Conservation (phyloP, 2,329 filamentous ascomycete genomes). For the Sarocladium oryzae region DNA sequence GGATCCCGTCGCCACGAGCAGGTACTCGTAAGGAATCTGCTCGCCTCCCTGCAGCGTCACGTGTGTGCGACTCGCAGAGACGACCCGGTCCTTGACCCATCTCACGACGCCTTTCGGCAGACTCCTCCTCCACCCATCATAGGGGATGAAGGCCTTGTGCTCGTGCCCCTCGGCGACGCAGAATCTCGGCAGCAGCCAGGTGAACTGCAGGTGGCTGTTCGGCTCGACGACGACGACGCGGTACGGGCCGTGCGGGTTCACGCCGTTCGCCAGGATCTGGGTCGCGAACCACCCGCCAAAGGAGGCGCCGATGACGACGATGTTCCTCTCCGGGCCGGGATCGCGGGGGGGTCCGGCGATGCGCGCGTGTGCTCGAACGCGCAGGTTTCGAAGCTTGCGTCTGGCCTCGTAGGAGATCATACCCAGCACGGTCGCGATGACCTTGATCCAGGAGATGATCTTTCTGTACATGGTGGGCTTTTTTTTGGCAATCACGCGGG, state of each 20-base stretch:
- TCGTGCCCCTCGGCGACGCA: constrained; percentile 49
- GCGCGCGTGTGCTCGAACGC: constrained; percentile 13
- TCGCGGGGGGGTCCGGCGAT: constrained; percentile 14
- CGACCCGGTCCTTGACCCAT: constrained; percentile 39
- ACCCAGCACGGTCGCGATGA: constrained; percentile 21
- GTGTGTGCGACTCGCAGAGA: constrained; percentile 25
- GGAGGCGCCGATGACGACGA: constrained; percentile 51
- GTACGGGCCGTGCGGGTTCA: constrained; percentile 41
- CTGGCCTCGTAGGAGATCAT: constrained; percentile 17
- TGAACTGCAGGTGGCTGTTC: constrained; percentile 52
- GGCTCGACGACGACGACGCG: constrained; percentile 51
- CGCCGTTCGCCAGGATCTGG: constrained; percentile 37
- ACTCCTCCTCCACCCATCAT: constrained; percentile 31
- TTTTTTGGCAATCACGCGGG: background rate
- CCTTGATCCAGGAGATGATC: constrained; percentile 21
- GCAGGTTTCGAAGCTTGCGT: constrained; percentile 12
- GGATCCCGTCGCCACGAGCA: constrained; percentile 53
- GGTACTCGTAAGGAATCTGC: constrained; percentile 44
- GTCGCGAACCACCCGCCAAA: constrained; percentile 49
- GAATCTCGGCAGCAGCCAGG: constrained; percentile 54
- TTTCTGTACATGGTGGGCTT: constrained; percentile 22
- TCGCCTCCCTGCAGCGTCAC: constrained; percentile 37
- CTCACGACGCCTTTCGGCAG: constrained; percentile 20
- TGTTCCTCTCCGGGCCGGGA: constrained; percentile 25
- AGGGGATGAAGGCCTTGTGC: constrained; percentile 55